Evolutionary conservation across 2,329 filamentous ascomycete species (phyloP).

Genomic region (Pseudonectria buxi): DNA sequence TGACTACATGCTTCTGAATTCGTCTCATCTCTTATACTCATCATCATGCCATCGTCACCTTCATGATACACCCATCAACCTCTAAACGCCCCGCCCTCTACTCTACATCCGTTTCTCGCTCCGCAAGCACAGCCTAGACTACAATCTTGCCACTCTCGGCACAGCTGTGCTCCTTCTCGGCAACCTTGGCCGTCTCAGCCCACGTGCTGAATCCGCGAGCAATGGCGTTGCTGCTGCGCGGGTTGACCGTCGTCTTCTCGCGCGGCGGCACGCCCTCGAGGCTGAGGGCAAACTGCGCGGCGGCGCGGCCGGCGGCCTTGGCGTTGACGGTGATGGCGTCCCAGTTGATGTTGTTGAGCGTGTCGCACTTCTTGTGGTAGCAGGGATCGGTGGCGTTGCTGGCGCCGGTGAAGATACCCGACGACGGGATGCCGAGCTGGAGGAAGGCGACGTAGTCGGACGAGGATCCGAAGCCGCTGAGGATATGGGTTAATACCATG

Average conservation of each 20-base stretch:
- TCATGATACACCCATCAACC: too few relatives aligned
- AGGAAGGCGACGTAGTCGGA: conserved; percentile 37
- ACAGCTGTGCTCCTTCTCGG: conserved; percentile 24
- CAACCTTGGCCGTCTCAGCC: conserved; percentile 17
- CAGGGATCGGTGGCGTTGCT: conserved; percentile 27
- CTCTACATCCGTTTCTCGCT: neutral
- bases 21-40: neutral
- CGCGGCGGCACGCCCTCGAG: conserved; percentile 28
- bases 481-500: too few relatives aligned
- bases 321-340: conserved; percentile 32
- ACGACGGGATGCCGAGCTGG: conserved; percentile 32
- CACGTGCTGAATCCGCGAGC: conserved; percentile 19
- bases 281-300: conserved; percentile 35
- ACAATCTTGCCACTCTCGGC: conserved; percentile 18
- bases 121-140: conserved; percentile 6
- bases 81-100: too few relatives aligned
- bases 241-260: conserved; percentile 23
- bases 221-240: conserved; percentile 18
- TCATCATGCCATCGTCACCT: neutral
- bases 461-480: conserved; percentile 30
- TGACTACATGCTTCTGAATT: too few relatives aligned
- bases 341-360: conserved; percentile 34
- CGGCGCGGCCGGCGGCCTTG: conserved; percentile 42
- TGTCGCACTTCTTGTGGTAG: conserved; percentile 36
- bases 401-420: conserved; percentile 35